These are phyloP conservation scores for Backusella circina DNA, from an alignment of 192 early-diverging fungal genomes.

Conservation along the genomic window DNA sequence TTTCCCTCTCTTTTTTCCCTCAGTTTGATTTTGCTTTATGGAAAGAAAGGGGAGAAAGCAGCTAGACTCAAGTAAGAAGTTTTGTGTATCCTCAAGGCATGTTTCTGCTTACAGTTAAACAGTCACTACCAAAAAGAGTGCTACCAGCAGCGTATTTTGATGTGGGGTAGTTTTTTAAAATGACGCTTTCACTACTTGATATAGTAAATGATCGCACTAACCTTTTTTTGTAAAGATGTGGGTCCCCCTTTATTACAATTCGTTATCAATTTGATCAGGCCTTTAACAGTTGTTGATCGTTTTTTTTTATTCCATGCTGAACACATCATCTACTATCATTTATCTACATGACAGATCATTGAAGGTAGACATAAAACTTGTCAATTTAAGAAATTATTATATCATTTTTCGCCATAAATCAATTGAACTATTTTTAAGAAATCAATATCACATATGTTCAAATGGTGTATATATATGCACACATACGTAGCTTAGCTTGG, in stretches of 20 bases:
- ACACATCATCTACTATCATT: neutral
- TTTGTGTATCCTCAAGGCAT: neutral
- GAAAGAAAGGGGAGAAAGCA: neutral
- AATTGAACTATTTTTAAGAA: neutral
- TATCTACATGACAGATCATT: neutral
- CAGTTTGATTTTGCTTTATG: neutral
- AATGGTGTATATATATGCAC: neutral
- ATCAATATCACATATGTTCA: neutral
- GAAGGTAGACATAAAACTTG: neutral
- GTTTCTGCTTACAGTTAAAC: constrained; percentile 2
- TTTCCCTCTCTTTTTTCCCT: neutral
- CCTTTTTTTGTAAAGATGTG: constrained; percentile 13
- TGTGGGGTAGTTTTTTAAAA: constrained; percentile 1
- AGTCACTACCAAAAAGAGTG: neutral
- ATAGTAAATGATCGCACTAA: constrained; percentile 9
- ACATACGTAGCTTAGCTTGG: neutral
- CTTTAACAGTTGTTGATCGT: neutral
- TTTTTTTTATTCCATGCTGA: neutral
- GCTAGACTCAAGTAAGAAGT: neutral
- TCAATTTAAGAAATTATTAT: constrained; percentile 6
- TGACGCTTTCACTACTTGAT: constrained; percentile 1
- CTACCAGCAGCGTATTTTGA: neutral
- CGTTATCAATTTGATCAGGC: constrained; percentile 4
- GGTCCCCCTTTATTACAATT: neutral
- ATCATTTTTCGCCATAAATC: neutral